phyloP scores from a whole-genome alignment of 202 grass and related monocot genomes.

The Digitaria exilis region DNA sequence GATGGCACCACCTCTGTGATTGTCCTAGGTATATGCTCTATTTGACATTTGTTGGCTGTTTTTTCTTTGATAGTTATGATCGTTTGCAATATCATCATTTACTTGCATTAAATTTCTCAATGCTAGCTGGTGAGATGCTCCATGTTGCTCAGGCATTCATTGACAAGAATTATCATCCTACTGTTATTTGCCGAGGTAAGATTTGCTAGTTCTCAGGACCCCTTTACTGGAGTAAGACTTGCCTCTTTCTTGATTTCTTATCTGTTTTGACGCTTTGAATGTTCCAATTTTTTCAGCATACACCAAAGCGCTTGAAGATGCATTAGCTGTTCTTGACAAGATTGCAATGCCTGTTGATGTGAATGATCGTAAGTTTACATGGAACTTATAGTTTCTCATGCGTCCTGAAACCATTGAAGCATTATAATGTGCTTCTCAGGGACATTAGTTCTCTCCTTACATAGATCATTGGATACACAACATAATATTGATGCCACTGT shows the following conservation, averaged over 20 bases:
- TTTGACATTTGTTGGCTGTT: slow-evolving; percentile 1
- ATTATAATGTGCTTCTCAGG: neutral
- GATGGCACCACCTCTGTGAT: slow-evolving; percentile 99
- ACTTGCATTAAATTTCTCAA: slow-evolving; percentile 9
- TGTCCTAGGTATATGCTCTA: slow-evolving; percentile 71
- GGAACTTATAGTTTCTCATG: slow-evolving; percentile 4
- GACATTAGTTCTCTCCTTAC: neutral
- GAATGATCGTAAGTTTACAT: slow-evolving; percentile 85
- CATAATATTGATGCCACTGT: slow-evolving; percentile 20
- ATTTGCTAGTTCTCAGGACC: neutral
- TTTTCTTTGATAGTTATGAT: neutral
- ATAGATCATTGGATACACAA: neutral
- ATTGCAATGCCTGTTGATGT: slow-evolving; percentile 88
- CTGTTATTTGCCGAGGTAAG: slow-evolving; percentile 92
- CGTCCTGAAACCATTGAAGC: neutral
- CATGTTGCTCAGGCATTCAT: slow-evolving; percentile 92
- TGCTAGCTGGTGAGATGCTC: slow-evolving; percentile 97
- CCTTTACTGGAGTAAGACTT: neutral
- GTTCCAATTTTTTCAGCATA: slow-evolving; percentile 63
- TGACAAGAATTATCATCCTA: slow-evolving; percentile 92
- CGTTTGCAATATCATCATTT: neutral
- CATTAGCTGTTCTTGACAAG: slow-evolving; percentile 89
- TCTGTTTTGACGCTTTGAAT: slow-evolving; percentile 35
- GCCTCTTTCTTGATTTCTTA: neutral
- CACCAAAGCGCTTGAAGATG: slow-evolving; percentile 90